Evolutionary conservation across 306 rosid genomes (phyloP).

Genomic region (Begonia fuchsioides): DNA sequence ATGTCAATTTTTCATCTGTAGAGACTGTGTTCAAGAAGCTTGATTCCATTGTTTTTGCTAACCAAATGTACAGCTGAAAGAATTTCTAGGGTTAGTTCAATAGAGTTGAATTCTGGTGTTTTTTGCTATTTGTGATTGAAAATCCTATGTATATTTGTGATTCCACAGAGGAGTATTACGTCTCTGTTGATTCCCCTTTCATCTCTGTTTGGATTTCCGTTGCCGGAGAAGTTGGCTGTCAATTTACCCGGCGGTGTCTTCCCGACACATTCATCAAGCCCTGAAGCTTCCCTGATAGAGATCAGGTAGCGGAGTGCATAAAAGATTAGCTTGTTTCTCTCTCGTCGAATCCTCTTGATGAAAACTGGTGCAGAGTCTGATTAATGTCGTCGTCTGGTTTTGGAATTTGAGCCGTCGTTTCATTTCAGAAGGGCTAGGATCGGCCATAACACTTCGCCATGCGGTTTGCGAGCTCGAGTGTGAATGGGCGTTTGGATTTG

Average conservation of each 20-base stretch:
- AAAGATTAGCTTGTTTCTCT: constrained; percentile 79
- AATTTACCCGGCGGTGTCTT: constrained; percentile 67
- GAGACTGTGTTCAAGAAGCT: constrained; percentile 47
- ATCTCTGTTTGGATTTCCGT: too few species aligned
- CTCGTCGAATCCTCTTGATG: constrained; percentile 50
- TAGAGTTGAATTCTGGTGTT: too few species aligned
- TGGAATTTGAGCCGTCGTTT: constrained; percentile 52
- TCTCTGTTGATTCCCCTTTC: too few species aligned
- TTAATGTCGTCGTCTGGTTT: constrained; percentile 45
- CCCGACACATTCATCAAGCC: too few species aligned
- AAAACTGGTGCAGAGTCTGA: constrained; percentile 43
- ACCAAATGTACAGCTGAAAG: constrained; percentile 26
- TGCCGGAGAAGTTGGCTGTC: constrained; percentile 63
- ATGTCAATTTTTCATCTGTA: constrained; percentile 41
- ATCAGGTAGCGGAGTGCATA: constrained; percentile 23
- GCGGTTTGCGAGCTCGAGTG: too few species aligned
- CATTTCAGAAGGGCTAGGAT: constrained; percentile 27
- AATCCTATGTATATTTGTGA: too few species aligned
- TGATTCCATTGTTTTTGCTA: constrained; percentile 17
- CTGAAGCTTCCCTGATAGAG: too few species aligned
- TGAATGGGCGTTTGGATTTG: too few species aligned
- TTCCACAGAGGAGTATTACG: too few species aligned
- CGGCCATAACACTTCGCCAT: constrained; percentile 93
- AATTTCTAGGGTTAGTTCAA: not conserved
- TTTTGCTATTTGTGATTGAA: too few species aligned